Evolutionary conservation across 495 filamentous ascomycete genomes (phyloP).

Genomic region (Talaromyces wortmannii): DNA sequence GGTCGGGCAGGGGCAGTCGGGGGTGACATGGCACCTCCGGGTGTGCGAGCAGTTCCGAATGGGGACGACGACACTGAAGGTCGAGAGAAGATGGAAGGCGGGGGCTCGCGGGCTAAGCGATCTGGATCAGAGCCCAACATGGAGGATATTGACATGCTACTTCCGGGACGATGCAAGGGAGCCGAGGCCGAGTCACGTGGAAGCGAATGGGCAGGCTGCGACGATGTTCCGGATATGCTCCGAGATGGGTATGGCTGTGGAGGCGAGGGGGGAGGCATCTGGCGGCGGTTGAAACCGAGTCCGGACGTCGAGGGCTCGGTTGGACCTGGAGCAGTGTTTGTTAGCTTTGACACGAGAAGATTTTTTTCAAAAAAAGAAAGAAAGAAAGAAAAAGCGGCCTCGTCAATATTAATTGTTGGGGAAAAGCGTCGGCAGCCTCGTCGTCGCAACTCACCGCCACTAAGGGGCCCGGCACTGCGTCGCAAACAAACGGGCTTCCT

Average conservation of each 20-base stretch:
- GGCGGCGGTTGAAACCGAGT: conserved; percentile 41
- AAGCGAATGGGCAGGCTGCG: conserved; percentile 36
- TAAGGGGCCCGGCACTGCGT: not conserved
- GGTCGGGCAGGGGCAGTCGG: conserved; percentile 33
- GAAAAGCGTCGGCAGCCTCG: not conserved
- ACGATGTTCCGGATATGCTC: conserved; percentile 28
- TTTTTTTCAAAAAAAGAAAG: not conserved
- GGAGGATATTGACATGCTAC: conserved; percentile 95
- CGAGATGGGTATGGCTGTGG: conserved; percentile 45
- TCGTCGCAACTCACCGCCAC: not conserved
- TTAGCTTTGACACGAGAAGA: not conserved
- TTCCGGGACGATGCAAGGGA: conserved; percentile 49
- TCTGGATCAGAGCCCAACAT: conserved; percentile 66
- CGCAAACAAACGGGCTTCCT: conserved; percentile 1
- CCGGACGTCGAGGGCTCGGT: conserved; percentile 16
- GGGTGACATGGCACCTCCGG: conserved; percentile 37
- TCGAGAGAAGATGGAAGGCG: conserved; percentile 46
- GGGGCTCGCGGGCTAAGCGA: conserved; percentile 51
- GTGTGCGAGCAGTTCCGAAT: conserved; percentile 19
- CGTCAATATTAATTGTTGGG: not conserved
- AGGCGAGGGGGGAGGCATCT: conserved; percentile 56
- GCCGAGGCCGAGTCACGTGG: conserved; percentile 46
- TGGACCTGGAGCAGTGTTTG: not conserved
- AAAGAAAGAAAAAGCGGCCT: not conserved
- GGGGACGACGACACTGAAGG: conserved; percentile 38